Evolutionary conservation across 2,329 filamentous ascomycete species (phyloP), one percentile per base, ranked within the genome.

Genomic region (Aureobasidium sp.): DNA sequence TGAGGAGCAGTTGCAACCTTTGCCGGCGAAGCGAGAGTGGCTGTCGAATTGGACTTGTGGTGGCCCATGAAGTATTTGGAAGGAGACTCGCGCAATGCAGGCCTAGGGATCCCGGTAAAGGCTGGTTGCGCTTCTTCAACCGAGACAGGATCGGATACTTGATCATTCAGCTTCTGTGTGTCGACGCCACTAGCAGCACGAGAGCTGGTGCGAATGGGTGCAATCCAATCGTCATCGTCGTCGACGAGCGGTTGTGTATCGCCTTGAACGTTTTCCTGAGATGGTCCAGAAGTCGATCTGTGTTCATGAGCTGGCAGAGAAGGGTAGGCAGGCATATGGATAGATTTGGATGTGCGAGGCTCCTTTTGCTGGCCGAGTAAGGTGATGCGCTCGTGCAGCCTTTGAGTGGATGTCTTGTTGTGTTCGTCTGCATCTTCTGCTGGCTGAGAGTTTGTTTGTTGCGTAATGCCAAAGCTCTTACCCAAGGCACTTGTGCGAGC

Each of bases 351-450:
- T 20, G 77, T 66, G 39, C 72, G 77, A 70, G 53, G 76, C 75
- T 79, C 72, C 70, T 77, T 72, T 64, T 82, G 76, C 74, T 86
- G 79, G 39, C 82, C 83, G 42, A 88, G 80, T 80, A 87, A 84
- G 65, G 87, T 96, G 68, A 99, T 97, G 68, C 92, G 91, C 69
- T 97, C 93, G 67, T 96, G 91, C 17, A 99, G 80, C 47, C 90
- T 83, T 73, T 97, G 92, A 0, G 94, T 96, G n/a, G 94, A 95
- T 0, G 91, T 92, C 73, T 95, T 95, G 75, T 86, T 91, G 70
- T 93, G 87, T 2, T 82, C 74, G 67, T 80, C 83, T 6, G 82
- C 80, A 34, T 80, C 79, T 47, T 81, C 81, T 1, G 36, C 59
- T 12, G 46, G 37, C 20, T 61, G 58, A 17, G 39, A 34, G 41